phyloP scores from a whole-genome alignment of 2,329 filamentous ascomycete genomes.

The Epichloe brachyelytri region DNA sequence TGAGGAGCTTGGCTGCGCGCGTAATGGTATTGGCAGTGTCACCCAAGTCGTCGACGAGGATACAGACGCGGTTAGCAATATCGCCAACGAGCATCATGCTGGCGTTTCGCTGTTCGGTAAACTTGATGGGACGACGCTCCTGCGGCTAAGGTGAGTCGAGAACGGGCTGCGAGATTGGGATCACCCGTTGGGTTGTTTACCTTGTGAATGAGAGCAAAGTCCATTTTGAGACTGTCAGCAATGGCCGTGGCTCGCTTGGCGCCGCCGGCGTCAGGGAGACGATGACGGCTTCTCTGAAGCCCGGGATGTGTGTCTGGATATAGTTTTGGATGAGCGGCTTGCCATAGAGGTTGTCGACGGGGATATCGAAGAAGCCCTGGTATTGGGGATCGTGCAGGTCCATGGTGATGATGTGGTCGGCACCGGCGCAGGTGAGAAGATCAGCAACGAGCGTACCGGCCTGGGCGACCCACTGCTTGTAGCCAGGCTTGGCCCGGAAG shows the following conservation, averaged over 20 bases:
- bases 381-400: conserved; percentile 94
- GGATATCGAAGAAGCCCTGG: conserved; percentile 97
- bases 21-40: conserved; percentile 98
- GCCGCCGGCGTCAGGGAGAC: conserved; percentile 90
- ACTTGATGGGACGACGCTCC: conserved; percentile 81
- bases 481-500: conserved; percentile 74
- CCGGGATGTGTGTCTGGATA: conserved; percentile 69
- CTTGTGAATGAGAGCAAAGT: conserved; percentile 98
- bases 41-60: conserved; percentile 85
- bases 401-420: conserved; percentile 96
- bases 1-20: conserved; percentile 87
- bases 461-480: conserved; percentile 98
- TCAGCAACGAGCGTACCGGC: conserved; percentile 91
- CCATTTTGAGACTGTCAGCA: conserved; percentile 83
- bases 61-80: conserved; percentile 67
- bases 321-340: conserved; percentile 59
- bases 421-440: conserved; percentile 85
- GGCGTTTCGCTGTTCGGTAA: conserved; percentile 78
- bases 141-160: conserved; percentile 27
- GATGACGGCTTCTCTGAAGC: conserved; percentile 77
- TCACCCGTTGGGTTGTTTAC: conserved; percentile 23
- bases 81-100: conserved; percentile 94
- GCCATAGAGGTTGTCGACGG: conserved; percentile 93
- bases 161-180: conserved; percentile 14
- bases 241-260: conserved; percentile 94